Conservation (phyloP, 306 rosid species). For the Sphenostylis stenocarpa region DNA sequence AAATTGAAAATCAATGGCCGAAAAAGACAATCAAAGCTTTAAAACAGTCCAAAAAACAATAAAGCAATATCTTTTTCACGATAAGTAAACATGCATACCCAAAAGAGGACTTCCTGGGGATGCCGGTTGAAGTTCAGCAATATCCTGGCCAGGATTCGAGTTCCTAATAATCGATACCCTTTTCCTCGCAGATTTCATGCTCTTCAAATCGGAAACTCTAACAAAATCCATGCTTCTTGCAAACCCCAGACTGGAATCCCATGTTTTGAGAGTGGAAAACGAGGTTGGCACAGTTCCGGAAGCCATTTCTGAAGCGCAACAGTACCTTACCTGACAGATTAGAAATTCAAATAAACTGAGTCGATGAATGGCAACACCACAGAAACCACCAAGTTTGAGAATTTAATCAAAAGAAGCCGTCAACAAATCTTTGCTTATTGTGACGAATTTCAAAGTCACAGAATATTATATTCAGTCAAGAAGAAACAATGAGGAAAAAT, state of each 20-base stretch:
- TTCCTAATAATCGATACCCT: conserved; percentile 67
- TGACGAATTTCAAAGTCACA: conserved; percentile 10
- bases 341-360: conserved; percentile 29
- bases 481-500: background rate
- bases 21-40: conserved; percentile 12
- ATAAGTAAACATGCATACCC: conserved; percentile 50
- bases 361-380: conserved; percentile 13
- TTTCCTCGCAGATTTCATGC: conserved; percentile 48
- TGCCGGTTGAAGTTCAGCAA: conserved; percentile 81
- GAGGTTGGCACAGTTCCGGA: conserved; percentile 75
- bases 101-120: conserved; percentile 84
- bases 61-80: background rate
- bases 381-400: conserved; percentile 12
- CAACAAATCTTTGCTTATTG: background rate
- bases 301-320: conserved; percentile 57
- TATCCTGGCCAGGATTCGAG: conserved; percentile 73
- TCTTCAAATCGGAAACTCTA: conserved; percentile 68
- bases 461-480: background rate
- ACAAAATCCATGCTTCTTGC: conserved; percentile 68
- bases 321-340: conserved; percentile 41
- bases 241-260: conserved; percentile 73
- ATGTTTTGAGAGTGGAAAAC: conserved; percentile 54
- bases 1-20: background rate
- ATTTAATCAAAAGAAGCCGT: conserved; percentile 4
- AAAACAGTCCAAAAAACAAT: background rate